A percentile compares a stretch with the other conserved stretches of the same genome.
Evolutionary conservation across 371 early-diverging fungal species (phyloP).

Genomic region (Syncephalastrum contaminatum): DNA sequence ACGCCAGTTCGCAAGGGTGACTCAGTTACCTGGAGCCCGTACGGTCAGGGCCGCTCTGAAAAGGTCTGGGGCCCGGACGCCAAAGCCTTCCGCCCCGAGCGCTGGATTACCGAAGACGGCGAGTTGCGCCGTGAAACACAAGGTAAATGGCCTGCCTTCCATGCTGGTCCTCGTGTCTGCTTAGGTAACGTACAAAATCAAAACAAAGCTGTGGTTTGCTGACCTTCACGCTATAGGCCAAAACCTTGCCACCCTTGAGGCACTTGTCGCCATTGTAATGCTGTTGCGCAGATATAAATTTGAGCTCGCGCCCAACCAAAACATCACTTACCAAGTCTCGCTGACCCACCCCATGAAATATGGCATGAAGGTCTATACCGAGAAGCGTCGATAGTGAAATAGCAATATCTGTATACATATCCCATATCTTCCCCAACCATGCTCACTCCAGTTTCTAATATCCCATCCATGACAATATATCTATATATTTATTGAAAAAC

Average conservation of each 20-base stretch:
- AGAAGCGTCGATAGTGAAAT: constrained; percentile 1
- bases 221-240: constrained; percentile 1
- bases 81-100: constrained; percentile 46
- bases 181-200: constrained; percentile 22
- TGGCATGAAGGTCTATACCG: constrained; percentile 31
- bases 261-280: constrained; percentile 27
- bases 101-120: constrained; percentile 38
- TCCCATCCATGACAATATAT: too few species aligned
- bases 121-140: constrained; percentile 19
- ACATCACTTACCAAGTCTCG: constrained; percentile 25
- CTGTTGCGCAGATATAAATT: constrained; percentile 35
- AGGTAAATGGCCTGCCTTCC: constrained; percentile 36
- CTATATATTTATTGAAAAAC: constrained; percentile 50
- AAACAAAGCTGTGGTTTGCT: neutral
- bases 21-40: constrained; percentile 39
- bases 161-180: constrained; percentile 62
- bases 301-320: constrained; percentile 31
- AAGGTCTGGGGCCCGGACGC: constrained; percentile 50
- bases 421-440: too few species aligned
- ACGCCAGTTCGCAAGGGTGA: constrained; percentile 52
- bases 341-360: constrained; percentile 45
- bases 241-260: constrained; percentile 40
- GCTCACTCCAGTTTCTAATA: too few species aligned
- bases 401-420: too few species aligned
- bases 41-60: constrained; percentile 44